Evolutionary conservation across 2,329 filamentous ascomycete genomes (phyloP), one percentile per base, ranked within the genome.

Genomic region (Drechslera avenae): DNA sequence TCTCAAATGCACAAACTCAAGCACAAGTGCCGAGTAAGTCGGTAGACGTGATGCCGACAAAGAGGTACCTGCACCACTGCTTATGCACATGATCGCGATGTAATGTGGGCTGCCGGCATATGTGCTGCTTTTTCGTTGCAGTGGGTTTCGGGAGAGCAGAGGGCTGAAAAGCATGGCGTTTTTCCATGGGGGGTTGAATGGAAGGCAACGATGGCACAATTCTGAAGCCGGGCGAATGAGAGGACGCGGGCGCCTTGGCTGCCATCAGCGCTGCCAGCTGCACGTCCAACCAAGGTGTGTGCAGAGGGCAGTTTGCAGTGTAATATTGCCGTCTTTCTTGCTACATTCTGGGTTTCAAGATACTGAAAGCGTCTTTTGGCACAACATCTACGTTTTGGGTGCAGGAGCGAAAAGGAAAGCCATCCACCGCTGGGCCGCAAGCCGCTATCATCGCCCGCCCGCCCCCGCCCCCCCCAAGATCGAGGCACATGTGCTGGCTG

Each of bases 41-140:
- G 30, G n/a, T 4, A 7, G n/a, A 21, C 6, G 18, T n/a, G 14
- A 12, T 16, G 14, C 19, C 26, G 23, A 10, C n/a, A 23, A 16
- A 32, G 36, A 46, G 43, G 23, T 41, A 45, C 39, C 17, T 39
- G 18, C 12, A 12, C 26, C 26, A 28, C 26, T 10, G 26, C 26
- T 12, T 12, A 28, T 18, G 42, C 61, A 65, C 56, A 63, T 65
- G 60, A 67, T 56, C 40, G 48, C 10, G 17, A 16, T 16, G 36
- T 7, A 48, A 60, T 61, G 62, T 56, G 57, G 56, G 53, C 23
- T 10, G 35, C 40, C 42, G 35, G 18, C 50, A 52, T 37, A 18
- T 31, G 32, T 46, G 50, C 45, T 46, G 52, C 54, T 39, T 18
- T 44, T 19, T 36, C 36, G 46, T 42, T 23, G 51, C 39, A 43